phyloP scores from a whole-genome alignment of 805 yeast genomes.

The Clavispora carvajalis region DNA sequence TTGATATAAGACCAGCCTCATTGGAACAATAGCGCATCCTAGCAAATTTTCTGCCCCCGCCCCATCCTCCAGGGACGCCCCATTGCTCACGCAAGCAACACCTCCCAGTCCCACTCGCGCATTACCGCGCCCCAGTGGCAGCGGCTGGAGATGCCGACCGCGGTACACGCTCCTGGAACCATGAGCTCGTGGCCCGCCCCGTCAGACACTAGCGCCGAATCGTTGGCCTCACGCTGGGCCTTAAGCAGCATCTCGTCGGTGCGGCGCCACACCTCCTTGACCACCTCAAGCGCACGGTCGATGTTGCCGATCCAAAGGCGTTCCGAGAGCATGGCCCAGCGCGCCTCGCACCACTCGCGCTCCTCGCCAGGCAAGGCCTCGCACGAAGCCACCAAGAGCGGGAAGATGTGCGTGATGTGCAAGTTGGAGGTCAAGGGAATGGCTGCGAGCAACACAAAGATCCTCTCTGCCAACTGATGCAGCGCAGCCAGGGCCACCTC shows the following conservation, averaged over 20 bases:
- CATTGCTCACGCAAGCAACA: conserved; percentile 31
- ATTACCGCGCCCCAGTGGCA: conserved; percentile 66
- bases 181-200: not conserved
- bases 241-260: conserved; percentile 40
- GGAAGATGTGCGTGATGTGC: conserved; percentile 58
- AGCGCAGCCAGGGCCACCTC: conserved; percentile 55
- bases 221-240: conserved; percentile 17
- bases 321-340: conserved; percentile 52
- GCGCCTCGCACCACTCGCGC: conserved; percentile 52
- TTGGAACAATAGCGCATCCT: too few species aligned
- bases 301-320: conserved; percentile 63
- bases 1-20: too few species aligned
- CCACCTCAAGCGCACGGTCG: conserved; percentile 61
- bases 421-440: conserved; percentile 57
- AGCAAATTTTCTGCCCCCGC: too few species aligned
- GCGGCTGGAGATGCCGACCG: conserved; percentile 39
- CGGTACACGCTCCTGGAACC: not conserved
- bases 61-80: too few species aligned
- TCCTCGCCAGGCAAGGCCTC: conserved; percentile 57
- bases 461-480: conserved; percentile 53
- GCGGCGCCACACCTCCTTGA: conserved; percentile 66
- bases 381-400: conserved; percentile 59
- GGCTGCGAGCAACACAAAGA: conserved; percentile 54
- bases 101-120: conserved; percentile 78
- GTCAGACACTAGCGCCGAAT: conserved; percentile 2